A percentile compares a stretch with the other conserved stretches of the same genome.
Evolutionary conservation across 2,329 filamentous ascomycete genomes (phyloP).

Genomic region (Colletotrichum shisoi): DNA sequence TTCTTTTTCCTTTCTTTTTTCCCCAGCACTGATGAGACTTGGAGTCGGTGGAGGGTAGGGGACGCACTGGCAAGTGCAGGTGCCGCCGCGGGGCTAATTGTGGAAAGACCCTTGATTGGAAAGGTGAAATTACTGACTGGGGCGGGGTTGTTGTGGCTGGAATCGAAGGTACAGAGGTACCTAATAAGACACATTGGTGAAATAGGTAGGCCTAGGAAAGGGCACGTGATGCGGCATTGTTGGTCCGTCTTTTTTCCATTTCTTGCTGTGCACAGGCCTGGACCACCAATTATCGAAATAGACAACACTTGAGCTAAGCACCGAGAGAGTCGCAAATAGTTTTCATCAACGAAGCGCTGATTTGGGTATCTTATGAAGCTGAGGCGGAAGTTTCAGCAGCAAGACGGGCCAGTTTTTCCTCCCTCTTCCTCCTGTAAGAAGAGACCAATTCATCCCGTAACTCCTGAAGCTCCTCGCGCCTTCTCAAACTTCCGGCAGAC

Average conservation of each 20-base stretch:
- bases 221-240: neutral
- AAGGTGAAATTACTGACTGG: no score
- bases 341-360: neutral
- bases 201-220: no score
- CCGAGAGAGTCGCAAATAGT: no score
- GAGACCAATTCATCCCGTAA: conserved; percentile 50
- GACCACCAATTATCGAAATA: neutral
- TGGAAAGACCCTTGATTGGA: neutral
- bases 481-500: conserved; percentile 51
- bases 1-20: conserved; percentile 3
- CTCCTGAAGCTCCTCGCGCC: conserved; percentile 52
- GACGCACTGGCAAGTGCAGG: neutral
- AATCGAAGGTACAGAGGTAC: no score
- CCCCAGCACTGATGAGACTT: neutral
- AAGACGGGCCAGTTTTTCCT: conserved; percentile 38
- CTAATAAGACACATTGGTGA: no score
- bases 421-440: conserved; percentile 51
- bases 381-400: neutral
- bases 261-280: neutral
- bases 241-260: neutral
- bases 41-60: neutral
- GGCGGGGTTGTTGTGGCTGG: neutral
- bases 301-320: neutral
- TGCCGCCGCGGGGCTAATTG: no score
- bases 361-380: conserved; percentile 14